Base-by-base conservation (phyloP, 2,329 filamentous ascomycete species). In the Calonectria hongkongensis region DNA sequence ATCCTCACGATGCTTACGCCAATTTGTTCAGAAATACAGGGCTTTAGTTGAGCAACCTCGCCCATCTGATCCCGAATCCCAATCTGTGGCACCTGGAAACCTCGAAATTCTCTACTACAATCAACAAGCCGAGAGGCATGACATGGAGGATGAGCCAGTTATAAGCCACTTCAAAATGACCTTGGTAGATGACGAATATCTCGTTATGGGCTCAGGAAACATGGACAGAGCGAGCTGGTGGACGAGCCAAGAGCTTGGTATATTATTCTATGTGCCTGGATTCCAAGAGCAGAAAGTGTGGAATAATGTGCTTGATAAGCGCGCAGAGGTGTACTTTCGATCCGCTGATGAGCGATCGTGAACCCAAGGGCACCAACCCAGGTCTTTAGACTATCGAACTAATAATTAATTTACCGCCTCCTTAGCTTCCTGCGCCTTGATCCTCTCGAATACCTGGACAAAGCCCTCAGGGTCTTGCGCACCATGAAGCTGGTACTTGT, bases 191-290 rank as follows among this genome's bases (percentile, higher is more conserved):
- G 87, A 87, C 1, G 87, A 91, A 73, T 90, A 92, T 25, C 86
- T 92, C 1, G 87, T 97, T 0, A 84, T 97, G 3, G 95, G 95
- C 0, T 96, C 94, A 21, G 94, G 94, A 1, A 97, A 97, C 81
- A 91, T 96, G 88, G 95, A 97, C 83, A 89, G 94, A 1, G 94
- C 95, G 9, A 96, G 94, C 81, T 97, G 94, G 94, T 96, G 91
- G 83, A 97, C 95, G 6, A 96, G 94, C 82, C 95, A 97, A 83
- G 95, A 97, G 84, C 85, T 97, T 27, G 94, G 94, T 1, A 86
- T 97, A 36, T 79, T 92, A 48, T 88, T 92, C 68, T 84, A 88
- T 54, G 84, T 84, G n/a, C 85, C 85, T 3, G 82, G 79, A 0
- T 83, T 86, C 47, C 74, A 82, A 43, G 83, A 81, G 4, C 78